These are phyloP conservation scores for Diaporthe batatas DNA, from an alignment of 2,329 filamentous ascomycete species.

Conservation along the genomic window DNA sequence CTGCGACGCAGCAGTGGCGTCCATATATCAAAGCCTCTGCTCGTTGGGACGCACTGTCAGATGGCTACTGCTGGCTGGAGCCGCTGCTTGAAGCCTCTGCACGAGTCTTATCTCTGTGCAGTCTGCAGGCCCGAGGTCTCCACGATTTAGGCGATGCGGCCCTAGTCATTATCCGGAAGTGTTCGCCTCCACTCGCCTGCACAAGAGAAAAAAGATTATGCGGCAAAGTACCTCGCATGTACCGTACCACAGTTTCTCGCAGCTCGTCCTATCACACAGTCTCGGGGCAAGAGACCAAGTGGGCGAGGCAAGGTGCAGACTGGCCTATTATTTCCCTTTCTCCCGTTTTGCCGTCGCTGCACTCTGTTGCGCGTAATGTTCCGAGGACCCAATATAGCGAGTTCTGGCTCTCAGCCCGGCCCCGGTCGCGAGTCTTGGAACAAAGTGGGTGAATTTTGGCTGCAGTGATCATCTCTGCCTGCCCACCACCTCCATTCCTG, in stretches of 20 bases:
- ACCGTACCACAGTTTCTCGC: conserved; percentile 29
- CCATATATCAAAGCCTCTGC: not conserved
- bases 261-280: conserved; percentile 13
- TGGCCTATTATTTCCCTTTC: conserved; percentile 15
- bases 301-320: conserved; percentile 24
- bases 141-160: conserved; percentile 32
- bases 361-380: conserved; percentile 20
- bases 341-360: conserved; percentile 29
- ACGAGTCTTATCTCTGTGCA: conserved; percentile 26
- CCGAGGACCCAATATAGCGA: conserved; percentile 18
- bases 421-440: conserved; percentile 11
- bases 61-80: not conserved
- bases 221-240: conserved; percentile 35
- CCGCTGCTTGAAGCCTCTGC: conserved; percentile 12
- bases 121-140: conserved; percentile 17
- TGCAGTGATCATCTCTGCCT: conserved; percentile 26
- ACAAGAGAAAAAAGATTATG: conserved; percentile 37
- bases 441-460: conserved; percentile 19
- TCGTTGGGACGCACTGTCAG: not conserved
- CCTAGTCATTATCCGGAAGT: conserved; percentile 27
- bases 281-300: conserved; percentile 17
- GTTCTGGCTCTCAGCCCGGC: conserved; percentile 12
- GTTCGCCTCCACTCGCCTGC: conserved; percentile 38
- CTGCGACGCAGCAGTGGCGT: conserved; percentile 6
- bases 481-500: conserved; percentile 35